phyloP scores from a whole-genome alignment of 106 monocot genomes.

The Acorus gramineus region DNA sequence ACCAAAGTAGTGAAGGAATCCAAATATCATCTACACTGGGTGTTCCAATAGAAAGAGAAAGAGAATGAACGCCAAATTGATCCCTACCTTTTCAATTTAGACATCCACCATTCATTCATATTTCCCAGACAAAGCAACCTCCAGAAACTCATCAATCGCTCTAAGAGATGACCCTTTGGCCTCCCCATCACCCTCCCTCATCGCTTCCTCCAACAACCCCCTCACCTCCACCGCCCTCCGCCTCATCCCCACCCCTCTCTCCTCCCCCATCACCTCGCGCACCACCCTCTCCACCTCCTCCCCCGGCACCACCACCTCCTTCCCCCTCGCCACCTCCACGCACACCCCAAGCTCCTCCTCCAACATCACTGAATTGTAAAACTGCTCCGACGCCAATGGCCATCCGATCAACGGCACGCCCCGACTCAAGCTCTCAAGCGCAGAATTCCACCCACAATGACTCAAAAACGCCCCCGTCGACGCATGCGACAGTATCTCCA shows the following conservation, averaged over 20 bases:
- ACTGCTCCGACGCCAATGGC: constrained; percentile 22
- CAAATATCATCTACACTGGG: no score
- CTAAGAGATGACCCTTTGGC: no score
- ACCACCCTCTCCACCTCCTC: constrained; percentile 2
- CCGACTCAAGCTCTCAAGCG: constrained; percentile 11
- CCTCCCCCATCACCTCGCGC: neutral
- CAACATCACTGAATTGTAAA: constrained; percentile 15
- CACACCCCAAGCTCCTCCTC: constrained; percentile 18
- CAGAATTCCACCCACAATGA: constrained; percentile 50
- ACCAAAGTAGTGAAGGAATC: no score
- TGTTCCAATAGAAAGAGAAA: no score
- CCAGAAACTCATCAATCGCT: no score
- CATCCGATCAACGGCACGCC: constrained; percentile 18
- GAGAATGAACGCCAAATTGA: no score
- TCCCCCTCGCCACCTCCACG: constrained; percentile 16
- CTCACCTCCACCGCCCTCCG: neutral
- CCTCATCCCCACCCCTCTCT: neutral
- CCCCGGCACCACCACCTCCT: neutral
- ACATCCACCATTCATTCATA: no score
- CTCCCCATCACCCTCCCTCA: neutral
- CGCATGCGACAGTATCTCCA: constrained; percentile 20
- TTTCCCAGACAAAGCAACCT: no score
- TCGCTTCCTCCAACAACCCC: neutral
- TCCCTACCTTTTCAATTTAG: no score
- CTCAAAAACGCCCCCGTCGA: constrained; percentile 23